These are phyloP conservation scores for Pichia sp. DNA, from an alignment of 1,139 yeast genomes.

Conservation along the genomic window DNA sequence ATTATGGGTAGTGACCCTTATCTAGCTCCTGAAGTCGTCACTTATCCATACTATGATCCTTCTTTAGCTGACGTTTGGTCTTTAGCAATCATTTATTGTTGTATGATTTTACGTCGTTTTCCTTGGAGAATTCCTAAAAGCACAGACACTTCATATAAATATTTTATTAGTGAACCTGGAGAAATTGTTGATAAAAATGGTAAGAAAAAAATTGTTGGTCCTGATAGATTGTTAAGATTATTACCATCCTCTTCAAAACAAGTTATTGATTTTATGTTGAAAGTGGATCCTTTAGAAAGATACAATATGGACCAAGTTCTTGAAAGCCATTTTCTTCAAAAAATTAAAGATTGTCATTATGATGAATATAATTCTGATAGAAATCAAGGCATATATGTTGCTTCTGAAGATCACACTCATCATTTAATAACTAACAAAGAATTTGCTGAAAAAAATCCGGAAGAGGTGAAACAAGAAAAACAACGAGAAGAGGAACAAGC, in stretches of 20 bases:
- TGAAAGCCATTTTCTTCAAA: slow-evolving; percentile 64
- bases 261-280: slow-evolving; percentile 67
- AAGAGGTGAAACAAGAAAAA: slow-evolving; percentile 35
- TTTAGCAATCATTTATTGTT: slow-evolving; percentile 66
- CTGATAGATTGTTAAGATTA: slow-evolving; percentile 79
- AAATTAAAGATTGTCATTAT: slow-evolving; percentile 41
- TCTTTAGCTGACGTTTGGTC: slow-evolving; percentile 76
- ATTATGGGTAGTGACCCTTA: slow-evolving; percentile 80
- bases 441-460: slow-evolving; percentile 37
- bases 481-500: slow-evolving; percentile 28
- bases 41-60: slow-evolving; percentile 51
- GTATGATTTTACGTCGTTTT: slow-evolving; percentile 65
- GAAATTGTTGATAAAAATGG: slow-evolving; percentile 24
- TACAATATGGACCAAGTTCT: slow-evolving; percentile 64
- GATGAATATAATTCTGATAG: slow-evolving; percentile 12
- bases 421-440: slow-evolving; percentile 51
- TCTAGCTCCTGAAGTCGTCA: slow-evolving; percentile 67
- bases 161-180: slow-evolving; percentile 21
- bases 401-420: slow-evolving; percentile 38
- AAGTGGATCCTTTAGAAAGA: slow-evolving; percentile 59
- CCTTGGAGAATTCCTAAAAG: slow-evolving; percentile 72
- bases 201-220: slow-evolving; percentile 46
- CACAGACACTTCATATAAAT: slow-evolving; percentile 36
- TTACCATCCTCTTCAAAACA: slow-evolving; percentile 84
- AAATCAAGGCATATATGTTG: slow-evolving; percentile 13